Percentiles rank a stretch among this genome's conserved stretches.
phyloP scores from a whole-genome alignment of 768 basidiomycete genomes.

The Lactarius psammicola region DNA sequence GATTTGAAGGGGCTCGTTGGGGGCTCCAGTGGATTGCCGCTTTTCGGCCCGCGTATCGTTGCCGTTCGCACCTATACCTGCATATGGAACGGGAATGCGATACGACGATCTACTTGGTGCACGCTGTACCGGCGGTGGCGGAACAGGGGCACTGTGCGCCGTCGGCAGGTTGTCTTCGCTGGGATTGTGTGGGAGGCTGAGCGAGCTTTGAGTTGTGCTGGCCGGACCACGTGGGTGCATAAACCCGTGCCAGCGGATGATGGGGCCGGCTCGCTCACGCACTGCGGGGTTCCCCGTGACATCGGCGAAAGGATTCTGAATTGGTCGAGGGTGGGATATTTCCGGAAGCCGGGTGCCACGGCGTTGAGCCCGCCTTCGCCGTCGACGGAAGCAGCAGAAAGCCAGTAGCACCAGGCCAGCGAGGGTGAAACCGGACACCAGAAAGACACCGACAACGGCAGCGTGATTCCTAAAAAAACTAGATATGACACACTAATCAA shows the following conservation, averaged over 20 bases:
- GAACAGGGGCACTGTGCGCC: neutral
- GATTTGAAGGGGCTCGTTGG: slow-evolving; percentile 25
- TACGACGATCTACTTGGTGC: slow-evolving; percentile 5
- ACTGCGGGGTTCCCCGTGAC: slow-evolving; percentile 28
- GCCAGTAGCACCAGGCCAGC: slow-evolving; percentile 46
- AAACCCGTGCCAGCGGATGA: slow-evolving; percentile 4
- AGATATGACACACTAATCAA: neutral
- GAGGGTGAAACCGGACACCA: slow-evolving; percentile 58
- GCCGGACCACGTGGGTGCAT: neutral
- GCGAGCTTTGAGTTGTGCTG: neutral
- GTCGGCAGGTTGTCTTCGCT: slow-evolving; percentile 3
- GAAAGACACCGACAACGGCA: slow-evolving; percentile 72
- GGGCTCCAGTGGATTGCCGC: slow-evolving; percentile 25
- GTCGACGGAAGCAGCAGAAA: slow-evolving; percentile 44
- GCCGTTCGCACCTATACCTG: slow-evolving; percentile 1
- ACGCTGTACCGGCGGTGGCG: neutral
- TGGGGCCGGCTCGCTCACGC: neutral
- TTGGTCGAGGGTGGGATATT: slow-evolving; percentile 30
- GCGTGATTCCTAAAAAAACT: slow-evolving; percentile 68
- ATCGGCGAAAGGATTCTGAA: slow-evolving; percentile 41
- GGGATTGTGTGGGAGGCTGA: slow-evolving; percentile 1
- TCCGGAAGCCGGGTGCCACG: slow-evolving; percentile 14
- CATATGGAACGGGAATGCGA: slow-evolving; percentile 18
- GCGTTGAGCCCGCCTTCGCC: slow-evolving; percentile 35
- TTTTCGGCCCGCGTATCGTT: neutral